These are phyloP conservation scores for Pleurotus tuber-regium DNA, from an alignment of 768 basidiomycete genomes.

Conservation along the genomic window DNA sequence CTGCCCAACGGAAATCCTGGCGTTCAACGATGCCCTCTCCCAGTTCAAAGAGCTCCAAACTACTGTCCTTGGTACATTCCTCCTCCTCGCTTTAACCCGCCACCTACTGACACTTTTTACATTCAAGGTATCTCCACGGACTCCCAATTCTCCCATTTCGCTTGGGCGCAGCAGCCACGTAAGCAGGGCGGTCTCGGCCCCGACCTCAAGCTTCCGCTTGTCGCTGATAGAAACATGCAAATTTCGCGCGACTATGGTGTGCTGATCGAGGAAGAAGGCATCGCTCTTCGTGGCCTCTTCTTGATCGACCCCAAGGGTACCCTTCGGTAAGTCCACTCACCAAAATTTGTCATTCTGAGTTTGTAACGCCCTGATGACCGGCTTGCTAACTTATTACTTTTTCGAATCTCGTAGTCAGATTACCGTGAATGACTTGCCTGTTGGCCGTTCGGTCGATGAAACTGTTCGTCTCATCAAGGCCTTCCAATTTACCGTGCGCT, in stretches of 20 bases:
- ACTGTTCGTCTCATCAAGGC: slow-evolving; percentile 89
- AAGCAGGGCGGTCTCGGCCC: slow-evolving; percentile 90
- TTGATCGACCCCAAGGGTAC: slow-evolving; percentile 84
- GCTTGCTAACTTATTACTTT: slow-evolving; percentile 1
- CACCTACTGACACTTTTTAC: neutral
- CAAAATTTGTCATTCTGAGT: too few species aligned
- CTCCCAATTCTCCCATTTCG: slow-evolving; percentile 84
- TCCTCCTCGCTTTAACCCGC: neutral
- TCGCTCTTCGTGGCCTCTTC: slow-evolving; percentile 85
- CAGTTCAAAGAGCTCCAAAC: slow-evolving; percentile 74
- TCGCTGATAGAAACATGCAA: slow-evolving; percentile 76
- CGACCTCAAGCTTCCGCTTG: slow-evolving; percentile 77
- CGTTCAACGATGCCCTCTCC: slow-evolving; percentile 86
- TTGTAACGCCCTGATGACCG: neutral
- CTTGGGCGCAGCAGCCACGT: slow-evolving; percentile 81
- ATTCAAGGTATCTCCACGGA: slow-evolving; percentile 77
- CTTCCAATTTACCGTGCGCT: slow-evolving; percentile 91
- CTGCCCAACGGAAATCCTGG: slow-evolving; percentile 95
- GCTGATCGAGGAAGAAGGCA: slow-evolving; percentile 83
- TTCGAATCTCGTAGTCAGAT: slow-evolving; percentile 54
- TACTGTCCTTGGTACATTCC: slow-evolving; percentile 64
- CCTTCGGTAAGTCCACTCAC: slow-evolving; percentile 55
- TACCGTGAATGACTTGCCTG: slow-evolving; percentile 89
- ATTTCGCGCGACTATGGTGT: slow-evolving; percentile 87
- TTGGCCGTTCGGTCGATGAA: slow-evolving; percentile 95